Conservation (phyloP, 768 basidiomycete species). For the Podaxis carcinomalis region DNA sequence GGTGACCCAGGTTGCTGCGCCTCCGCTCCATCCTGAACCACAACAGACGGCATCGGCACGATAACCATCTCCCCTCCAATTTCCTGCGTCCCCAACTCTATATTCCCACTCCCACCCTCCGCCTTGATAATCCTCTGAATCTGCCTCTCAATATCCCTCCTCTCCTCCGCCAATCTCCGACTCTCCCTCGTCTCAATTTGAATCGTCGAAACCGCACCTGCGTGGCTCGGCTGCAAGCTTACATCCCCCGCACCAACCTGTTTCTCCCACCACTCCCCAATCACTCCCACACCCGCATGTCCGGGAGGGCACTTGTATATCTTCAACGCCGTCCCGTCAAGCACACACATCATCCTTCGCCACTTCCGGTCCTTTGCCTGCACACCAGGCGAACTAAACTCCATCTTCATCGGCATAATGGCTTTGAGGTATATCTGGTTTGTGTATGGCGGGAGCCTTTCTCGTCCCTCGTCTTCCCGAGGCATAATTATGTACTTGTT, state of each 20-base stretch:
- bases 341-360: slow-evolving; percentile 81
- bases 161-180: slow-evolving; percentile 12
- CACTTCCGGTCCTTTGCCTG: slow-evolving; percentile 91
- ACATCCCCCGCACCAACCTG: slow-evolving; percentile 71
- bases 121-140: slow-evolving; percentile 18
- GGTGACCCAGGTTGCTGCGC: neutral
- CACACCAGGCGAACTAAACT: slow-evolving; percentile 80
- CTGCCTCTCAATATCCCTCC: slow-evolving; percentile 18
- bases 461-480: slow-evolving; percentile 80
- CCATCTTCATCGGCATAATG: slow-evolving; percentile 87
- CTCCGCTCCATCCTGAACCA: neutral
- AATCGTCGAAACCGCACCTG: slow-evolving; percentile 19
- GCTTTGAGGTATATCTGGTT: slow-evolving; percentile 81
- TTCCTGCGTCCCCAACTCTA: slow-evolving; percentile 17
- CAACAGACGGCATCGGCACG: neutral
- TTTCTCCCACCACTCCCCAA: slow-evolving; percentile 79
- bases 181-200: slow-evolving; percentile 18
- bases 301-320: slow-evolving; percentile 55
- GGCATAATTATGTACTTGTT: slow-evolving; percentile 32
- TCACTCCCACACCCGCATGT: slow-evolving; percentile 43
- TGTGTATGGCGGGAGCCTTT: slow-evolving; percentile 75
- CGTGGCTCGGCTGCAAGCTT: slow-evolving; percentile 12
- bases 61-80: neutral
- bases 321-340: slow-evolving; percentile 88
- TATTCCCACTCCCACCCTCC: slow-evolving; percentile 18